Base-by-base conservation (phyloP, 805 yeast species). In the Wickerhamiella sergipiensis region DNA sequence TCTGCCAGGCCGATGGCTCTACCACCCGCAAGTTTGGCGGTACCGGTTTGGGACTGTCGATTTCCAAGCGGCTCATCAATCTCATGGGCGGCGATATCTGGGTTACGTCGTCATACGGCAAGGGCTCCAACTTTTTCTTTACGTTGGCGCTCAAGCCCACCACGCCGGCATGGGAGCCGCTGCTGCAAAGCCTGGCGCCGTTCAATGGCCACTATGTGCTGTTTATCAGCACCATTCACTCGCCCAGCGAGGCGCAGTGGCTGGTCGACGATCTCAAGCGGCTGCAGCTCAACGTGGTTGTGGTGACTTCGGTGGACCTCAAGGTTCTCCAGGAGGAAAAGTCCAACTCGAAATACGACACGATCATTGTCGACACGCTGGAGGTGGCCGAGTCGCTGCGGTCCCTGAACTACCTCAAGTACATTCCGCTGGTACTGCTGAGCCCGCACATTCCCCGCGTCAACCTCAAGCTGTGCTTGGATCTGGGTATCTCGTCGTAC, bases 51-150 rank as follows among this genome's bases (percentile, higher is more conserved):
- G 95, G 95, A 17, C 72, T 86, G 51, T 84, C 94, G 2, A 86
- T 86, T 64, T 87, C 95, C 9, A 85, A 85, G 65, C 87, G 85
- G 60, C 74, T 86, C 58, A 86, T 87, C 61, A 89, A 85, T 61
- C 73, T 86, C 56, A 86, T 87, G 95, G 95, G 95, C 43, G 95
- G 95, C 63, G 90, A 83, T 56, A 85, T 86, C 55, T 85, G 95
- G 95, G 95, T 87, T 24, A 78, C 85, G 21, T 84, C 94, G 0
- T 75, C 74, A 53, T 84, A 80, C 61, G 92, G 90, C 23, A 72
- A 76, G 59, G 95, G 95, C 1, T 84, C 94, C 2, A 81, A 83
- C 60, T 86, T 86, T 64, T 83, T 79, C 66, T 86, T 86, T 67
- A 84, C 95, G 0, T 78, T 86, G 21, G 75, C 82, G 47, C 87